Evolutionary conservation across 345 rosid species (phyloP), one percentile per base, ranked within the genome.

Genomic region (Combretum micranthum): DNA sequence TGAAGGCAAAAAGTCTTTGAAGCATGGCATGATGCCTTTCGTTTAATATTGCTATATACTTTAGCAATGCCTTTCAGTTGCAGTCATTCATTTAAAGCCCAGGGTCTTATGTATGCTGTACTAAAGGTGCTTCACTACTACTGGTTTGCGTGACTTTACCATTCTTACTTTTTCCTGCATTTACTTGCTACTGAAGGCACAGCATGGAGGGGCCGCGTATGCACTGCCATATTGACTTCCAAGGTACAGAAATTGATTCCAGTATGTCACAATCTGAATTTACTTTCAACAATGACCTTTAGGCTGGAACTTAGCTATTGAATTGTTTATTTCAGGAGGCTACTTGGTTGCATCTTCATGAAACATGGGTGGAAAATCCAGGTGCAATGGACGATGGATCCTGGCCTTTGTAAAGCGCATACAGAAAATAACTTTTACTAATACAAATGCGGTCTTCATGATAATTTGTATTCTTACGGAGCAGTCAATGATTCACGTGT

Each of bases 121-220:
- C 17, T 37, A 18, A 16, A 54, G 17, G 25, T 20, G 42, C 37
- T 16, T 54, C 12, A 44, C n/a, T n/a, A n/a, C 57, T 53, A 26
- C 26, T 21, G 20, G 2, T 52, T 23, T 17, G 3, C 8, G 5
- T 15, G 20, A 15, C 21, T 12, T 55, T 19, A 12, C 22, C 21
- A 3, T 23, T 19, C 21, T 44, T 45, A 43, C 52, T 2, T 44
- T n/a, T 15, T 44, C 54, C 21, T 44, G 26, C 44, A 4, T 55
- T 42, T 53, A 17, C 20, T 46, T 21, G 59, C 53, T 59, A n/a
- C 43, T 72, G 63, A 69, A 93, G 99, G 77, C 3, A 83, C 79
- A 2, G 90, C 79, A 57, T 79, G 73, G 47, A 64, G 37, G 66
- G 70, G 97, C 63, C 79, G 90, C 70, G 70, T 74, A 54, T 77